A percentile compares a stretch with the other conserved stretches of the same genome.
Conservation (phyloP, 345 rosid species). For the Capsella bursapastoris region DNA sequence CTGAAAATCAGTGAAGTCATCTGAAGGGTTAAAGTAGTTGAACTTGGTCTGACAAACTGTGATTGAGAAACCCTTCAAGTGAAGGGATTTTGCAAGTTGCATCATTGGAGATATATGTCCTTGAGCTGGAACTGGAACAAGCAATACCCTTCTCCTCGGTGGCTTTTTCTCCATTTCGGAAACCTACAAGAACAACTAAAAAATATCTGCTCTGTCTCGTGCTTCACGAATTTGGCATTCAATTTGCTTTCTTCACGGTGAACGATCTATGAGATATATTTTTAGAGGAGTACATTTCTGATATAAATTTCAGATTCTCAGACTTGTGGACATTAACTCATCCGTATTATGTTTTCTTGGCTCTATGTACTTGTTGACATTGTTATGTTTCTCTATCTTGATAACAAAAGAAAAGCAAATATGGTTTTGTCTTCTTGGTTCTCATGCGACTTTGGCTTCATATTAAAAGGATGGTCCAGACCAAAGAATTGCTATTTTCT, state of each 20-base stretch:
- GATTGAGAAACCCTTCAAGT: slow-evolving; percentile 45
- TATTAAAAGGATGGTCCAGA: neutral
- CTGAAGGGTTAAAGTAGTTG: slow-evolving; percentile 33
- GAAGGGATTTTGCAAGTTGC: slow-evolving; percentile 57
- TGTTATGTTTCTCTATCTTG: slow-evolving; percentile 19
- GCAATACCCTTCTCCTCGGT: slow-evolving; percentile 1
- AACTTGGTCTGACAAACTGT: slow-evolving; percentile 36
- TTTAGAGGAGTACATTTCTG: neutral
- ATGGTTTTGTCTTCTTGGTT: slow-evolving; percentile 4
- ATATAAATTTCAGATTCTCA: neutral
- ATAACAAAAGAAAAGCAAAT: slow-evolving; percentile 6
- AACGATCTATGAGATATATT: neutral
- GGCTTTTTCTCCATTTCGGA: neutral
- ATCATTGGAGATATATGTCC: slow-evolving; percentile 75
- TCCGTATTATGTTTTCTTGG: neutral
- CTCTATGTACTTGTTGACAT: neutral
- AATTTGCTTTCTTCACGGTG: neutral
- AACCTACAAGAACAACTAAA: neutral
- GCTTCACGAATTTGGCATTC: too few species aligned
- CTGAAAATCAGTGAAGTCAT: slow-evolving; percentile 28
- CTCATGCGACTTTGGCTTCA: slow-evolving; percentile 9
- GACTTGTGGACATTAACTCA: neutral
- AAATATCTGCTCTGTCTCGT: neutral
- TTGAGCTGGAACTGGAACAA: slow-evolving; percentile 61
- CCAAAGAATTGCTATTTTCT: neutral